phyloP scores from a whole-genome alignment of 2,329 filamentous ascomycete genomes.

The Paramyrothecium sp. region DNA sequence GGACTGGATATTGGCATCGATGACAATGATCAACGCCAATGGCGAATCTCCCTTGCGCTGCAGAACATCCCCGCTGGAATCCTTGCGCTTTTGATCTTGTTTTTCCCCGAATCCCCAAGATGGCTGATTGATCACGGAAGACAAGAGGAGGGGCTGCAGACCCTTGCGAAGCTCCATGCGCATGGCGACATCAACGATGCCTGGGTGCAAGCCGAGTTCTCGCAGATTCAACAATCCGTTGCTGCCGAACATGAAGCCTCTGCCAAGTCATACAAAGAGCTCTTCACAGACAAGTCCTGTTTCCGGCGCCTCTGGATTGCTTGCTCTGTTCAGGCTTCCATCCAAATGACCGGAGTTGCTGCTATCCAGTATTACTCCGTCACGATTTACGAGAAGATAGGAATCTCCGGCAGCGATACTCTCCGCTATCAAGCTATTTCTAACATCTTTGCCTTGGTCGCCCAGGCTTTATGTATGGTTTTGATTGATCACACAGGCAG shows the following conservation, averaged over 20 bases:
- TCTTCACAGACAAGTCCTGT: conserved; percentile 58
- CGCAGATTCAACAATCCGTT: conserved; percentile 67
- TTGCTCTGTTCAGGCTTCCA: conserved; percentile 63
- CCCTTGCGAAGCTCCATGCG: conserved; percentile 66
- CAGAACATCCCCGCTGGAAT: conserved; percentile 36
- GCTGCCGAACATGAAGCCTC: conserved; percentile 64
- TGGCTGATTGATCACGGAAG: conserved; percentile 65
- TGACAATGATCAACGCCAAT: conserved; percentile 17
- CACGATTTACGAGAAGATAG: conserved; percentile 64
- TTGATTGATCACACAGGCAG: conserved; percentile 69
- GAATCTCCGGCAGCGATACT: conserved; percentile 61
- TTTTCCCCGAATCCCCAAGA: conserved; percentile 41
- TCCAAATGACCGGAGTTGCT: conserved; percentile 73
- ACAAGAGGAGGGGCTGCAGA: conserved; percentile 60
- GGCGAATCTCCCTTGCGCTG: conserved; percentile 35
- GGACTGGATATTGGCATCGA: conserved; percentile 18
- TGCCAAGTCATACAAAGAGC: conserved; percentile 66
- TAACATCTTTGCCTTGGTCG: conserved; percentile 65
- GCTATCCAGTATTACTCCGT: conserved; percentile 74
- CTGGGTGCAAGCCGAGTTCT: conserved; percentile 70
- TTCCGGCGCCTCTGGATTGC: conserved; percentile 71
- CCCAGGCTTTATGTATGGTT: conserved; percentile 64
- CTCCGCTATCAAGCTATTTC: conserved; percentile 75
- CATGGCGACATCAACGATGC: conserved; percentile 63
- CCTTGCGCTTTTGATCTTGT: conserved; percentile 28